Base-by-base conservation (phyloP, 2,329 filamentous ascomycete genomes). In the Stagonosporopsis vannaccii region DNA sequence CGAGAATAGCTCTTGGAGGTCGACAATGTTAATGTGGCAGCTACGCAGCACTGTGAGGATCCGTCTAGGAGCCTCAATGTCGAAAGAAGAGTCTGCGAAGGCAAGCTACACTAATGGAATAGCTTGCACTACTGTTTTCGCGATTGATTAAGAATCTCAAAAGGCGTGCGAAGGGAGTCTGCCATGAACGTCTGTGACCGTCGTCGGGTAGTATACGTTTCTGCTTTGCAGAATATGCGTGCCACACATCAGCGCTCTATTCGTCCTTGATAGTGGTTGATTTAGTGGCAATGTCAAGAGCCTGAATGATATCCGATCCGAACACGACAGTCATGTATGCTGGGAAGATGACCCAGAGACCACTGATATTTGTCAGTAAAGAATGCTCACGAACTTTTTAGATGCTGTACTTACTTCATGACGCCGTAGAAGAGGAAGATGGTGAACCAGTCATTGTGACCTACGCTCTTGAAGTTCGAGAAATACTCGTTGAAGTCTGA, bases 281-380 rank as follows among this genome's bases (percentile, higher is more conserved):
- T 44, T 66, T 66, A 3, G 76, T 68, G 28, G 81, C 81, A 37
- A 78, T 71, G 20, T 83, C 80, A 22, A 89, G 77, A 1, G 82
- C 84, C 58, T 84, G 76, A n/a, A 88, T 52, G 35, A 90, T 87
- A 67, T 90, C 87, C 35, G 71, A 70, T 8, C 83, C 85, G 55
- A 87, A 84, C 8, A 83, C 75, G 66, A 87, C 85, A 15, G 82
- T 81, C 75, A 88, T 86, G 63, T 89, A 89, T 0, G 76, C 68
- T 1, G 88, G 87, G 39, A 90, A 80, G 11, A 88, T 65, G 56
- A 90, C 75, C 88, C 88, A 90, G 7, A 84, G 76, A 32, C 84
- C 85, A 72, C 86, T 88, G n/a, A 19, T 32, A 11, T 11, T 12
- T 3, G 40, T 69, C 23, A 67, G 56, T 20, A 43, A 20, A 17